Conservation (phyloP, 352 stramenopile species). For the Phytophthora pinifolia region DNA sequence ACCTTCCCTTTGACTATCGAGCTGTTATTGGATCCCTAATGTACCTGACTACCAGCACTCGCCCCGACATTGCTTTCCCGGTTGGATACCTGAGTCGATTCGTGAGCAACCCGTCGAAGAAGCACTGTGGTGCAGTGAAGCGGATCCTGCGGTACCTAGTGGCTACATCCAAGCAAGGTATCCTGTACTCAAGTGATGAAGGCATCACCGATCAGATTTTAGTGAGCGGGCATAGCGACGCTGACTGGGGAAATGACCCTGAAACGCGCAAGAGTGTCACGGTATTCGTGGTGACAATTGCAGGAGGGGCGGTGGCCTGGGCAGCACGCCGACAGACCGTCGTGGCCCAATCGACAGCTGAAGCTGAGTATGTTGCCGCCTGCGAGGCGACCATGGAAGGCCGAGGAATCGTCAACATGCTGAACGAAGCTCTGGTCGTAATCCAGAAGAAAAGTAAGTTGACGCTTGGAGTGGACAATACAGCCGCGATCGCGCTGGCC, state of each 20-base stretch:
- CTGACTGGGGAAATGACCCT: slow-evolving; percentile 2
- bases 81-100: slow-evolving; percentile 25
- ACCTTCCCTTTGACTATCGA: too few relatives aligned
- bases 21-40: slow-evolving; percentile 25
- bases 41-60: slow-evolving; percentile 29
- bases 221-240: slow-evolving; percentile 15
- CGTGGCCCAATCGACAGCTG: slow-evolving; percentile 11
- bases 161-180: background rate
- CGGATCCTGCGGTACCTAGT: background rate
- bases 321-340: slow-evolving; percentile 14
- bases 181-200: too few relatives aligned
- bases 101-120: slow-evolving; percentile 7
- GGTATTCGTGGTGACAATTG: too few relatives aligned
- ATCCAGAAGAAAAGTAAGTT: background rate
- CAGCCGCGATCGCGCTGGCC: slow-evolving; percentile 6
- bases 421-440: too few relatives aligned
- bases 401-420: slow-evolving; percentile 2
- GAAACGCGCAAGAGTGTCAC: too few relatives aligned
- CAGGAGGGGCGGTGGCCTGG: background rate
- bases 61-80: slow-evolving; percentile 18
- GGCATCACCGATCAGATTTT: too few relatives aligned
- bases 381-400: slow-evolving; percentile 17
- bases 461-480: slow-evolving; percentile 13
- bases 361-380: slow-evolving; percentile 17
- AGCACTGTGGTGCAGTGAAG: slow-evolving; percentile 14